Conservation (phyloP, 257 asterid species). For the Orobanche coerulescens region DNA sequence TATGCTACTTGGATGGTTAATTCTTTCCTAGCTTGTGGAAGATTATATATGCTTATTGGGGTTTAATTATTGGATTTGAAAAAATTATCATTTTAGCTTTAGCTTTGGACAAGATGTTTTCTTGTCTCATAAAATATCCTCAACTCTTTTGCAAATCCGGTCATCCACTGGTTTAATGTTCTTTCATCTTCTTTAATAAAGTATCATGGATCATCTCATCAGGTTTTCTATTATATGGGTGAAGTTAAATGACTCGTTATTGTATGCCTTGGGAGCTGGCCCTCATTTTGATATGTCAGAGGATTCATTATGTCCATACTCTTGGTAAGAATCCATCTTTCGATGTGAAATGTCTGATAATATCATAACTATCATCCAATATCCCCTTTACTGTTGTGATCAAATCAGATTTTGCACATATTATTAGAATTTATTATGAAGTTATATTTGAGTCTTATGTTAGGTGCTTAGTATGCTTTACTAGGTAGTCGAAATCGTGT, state of each 20-base stretch:
- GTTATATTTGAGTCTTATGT: background rate
- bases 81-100: too few species aligned
- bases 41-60: too few species aligned
- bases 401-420: background rate
- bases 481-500: too few species aligned
- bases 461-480: slow-evolving; percentile 10
- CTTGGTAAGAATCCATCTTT: slow-evolving; percentile 42
- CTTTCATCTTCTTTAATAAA: background rate
- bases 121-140: too few species aligned
- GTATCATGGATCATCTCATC: slow-evolving; percentile 16
- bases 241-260: slow-evolving; percentile 75
- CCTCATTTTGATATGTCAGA: slow-evolving; percentile 77
- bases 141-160: too few species aligned
- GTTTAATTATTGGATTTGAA: too few species aligned
- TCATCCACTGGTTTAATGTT: too few species aligned
- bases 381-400: background rate
- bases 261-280: slow-evolving; percentile 93
- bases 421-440: background rate
- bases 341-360: background rate
- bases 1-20: too few species aligned
- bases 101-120: too few species aligned
- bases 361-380: background rate
- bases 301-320: slow-evolving; percentile 77
- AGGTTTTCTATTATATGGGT: slow-evolving; percentile 89
- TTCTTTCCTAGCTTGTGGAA: too few species aligned